Base-by-base conservation (phyloP, 2,329 filamentous ascomycete species). In the Penicillium expansum region DNA sequence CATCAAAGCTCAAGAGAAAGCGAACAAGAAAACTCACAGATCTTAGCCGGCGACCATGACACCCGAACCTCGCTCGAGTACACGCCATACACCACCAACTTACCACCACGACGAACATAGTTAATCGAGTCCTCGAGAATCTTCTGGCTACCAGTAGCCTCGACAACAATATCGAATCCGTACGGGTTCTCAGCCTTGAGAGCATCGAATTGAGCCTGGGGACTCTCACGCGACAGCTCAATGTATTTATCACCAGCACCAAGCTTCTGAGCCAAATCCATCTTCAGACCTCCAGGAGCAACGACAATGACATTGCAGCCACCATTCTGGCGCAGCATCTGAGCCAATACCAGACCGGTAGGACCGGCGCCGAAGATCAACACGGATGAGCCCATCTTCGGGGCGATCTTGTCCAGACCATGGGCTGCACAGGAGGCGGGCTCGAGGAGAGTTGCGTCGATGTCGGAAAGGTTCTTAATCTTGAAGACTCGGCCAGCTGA, bases 111-210 rank as follows among this genome's bases (percentile, higher is more conserved):
- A 45, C 86, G 84, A 63, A 88, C 85, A 69, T 88, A 90, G 74
- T 89, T 80, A 71, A 91, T 88, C 29, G 86, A 79, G 66, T 87
- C 83, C 69, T 90, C 87, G 3, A 91, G 80, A 48, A 91, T 86
- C 72, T 84, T 85, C 44, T 83, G 78, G 50, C 82, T 87, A 18
- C 88, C 88, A 13, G 87, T 90, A 35, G 87, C 87, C 76, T 90
- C 86, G 22, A 89, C 82, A 24, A 89, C 86, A 61, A 90, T 85
- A 63, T 91, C 87, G 68, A 91, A 91, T 4, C 88, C 88, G 66
- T 90, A 85, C 0, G 87, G 86, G 72, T 90, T 85, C 44, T 85
- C 80, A 41, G 77, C 74, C 76, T 85, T 86, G 59, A 91, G 75
- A 66, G 85, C 76, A 43, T 81, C 76, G 71, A 88, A 87, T 67